phyloP scores from a whole-genome alignment of 2,329 filamentous ascomycete genomes.

The Epichloe uncinata region DNA sequence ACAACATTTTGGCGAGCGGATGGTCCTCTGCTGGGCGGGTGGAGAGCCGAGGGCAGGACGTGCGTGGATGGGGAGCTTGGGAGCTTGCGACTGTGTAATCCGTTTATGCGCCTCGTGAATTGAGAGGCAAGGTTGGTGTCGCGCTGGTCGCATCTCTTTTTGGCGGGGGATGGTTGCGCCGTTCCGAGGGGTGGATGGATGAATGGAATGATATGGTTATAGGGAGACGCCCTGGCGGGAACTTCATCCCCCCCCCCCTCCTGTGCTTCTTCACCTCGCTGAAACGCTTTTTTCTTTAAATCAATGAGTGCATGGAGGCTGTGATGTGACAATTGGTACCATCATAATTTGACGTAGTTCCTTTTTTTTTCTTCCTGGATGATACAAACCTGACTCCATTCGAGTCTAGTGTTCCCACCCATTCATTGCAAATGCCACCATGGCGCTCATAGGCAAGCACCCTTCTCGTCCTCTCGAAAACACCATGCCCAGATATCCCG shows the following conservation, averaged over 20 bases:
- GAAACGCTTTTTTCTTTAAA: too few species aligned
- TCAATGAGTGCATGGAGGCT: too few species aligned
- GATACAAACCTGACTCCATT: too few species aligned
- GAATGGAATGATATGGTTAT: neutral
- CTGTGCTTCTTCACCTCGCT: too few species aligned
- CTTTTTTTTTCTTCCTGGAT: neutral
- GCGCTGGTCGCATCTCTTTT: neutral
- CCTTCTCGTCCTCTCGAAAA: neutral
- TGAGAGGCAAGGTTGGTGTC: neutral
- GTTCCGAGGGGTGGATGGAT: constrained; percentile 14
- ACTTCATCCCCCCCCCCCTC: too few species aligned
- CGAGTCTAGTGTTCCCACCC: too few species aligned
- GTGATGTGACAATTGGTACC: too few species aligned
- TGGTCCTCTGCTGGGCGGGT: neutral
- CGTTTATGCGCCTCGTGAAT: neutral
- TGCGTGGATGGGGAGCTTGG: neutral
- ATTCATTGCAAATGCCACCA: constrained; percentile 5
- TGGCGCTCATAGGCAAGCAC: constrained; percentile 12
- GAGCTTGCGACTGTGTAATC: neutral
- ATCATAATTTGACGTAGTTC: neutral
- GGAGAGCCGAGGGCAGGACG: neutral
- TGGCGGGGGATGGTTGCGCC: constrained; percentile 19
- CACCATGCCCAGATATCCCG: neutral
- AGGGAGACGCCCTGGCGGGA: too few species aligned
- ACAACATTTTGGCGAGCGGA: constrained; percentile 42